phyloP scores from a whole-genome alignment of 306 rosid species.

The Betula pendula region DNA sequence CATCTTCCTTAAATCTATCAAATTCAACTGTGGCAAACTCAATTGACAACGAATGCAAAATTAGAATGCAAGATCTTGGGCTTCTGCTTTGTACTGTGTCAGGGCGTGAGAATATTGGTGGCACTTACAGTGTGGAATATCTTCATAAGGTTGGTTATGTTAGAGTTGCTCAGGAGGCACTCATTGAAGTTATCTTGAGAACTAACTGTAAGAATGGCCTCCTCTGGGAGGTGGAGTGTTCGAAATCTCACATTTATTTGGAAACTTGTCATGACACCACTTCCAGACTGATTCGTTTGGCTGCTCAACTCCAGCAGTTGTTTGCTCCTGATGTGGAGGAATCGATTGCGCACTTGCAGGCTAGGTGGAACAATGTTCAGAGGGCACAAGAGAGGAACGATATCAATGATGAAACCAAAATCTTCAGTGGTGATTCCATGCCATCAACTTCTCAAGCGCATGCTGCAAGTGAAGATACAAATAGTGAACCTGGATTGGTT shows the following conservation, averaged over 20 bases:
- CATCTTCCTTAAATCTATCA: constrained; percentile 75
- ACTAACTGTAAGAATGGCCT: constrained; percentile 72
- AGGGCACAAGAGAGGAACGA: constrained; percentile 62
- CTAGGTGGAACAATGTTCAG: constrained; percentile 82
- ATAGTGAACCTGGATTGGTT: constrained; percentile 44
- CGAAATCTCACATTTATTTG: constrained; percentile 63
- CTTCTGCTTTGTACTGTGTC: constrained; percentile 59
- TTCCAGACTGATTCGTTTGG: constrained; percentile 70
- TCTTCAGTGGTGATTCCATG: constrained; percentile 30
- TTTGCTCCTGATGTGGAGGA: constrained; percentile 98
- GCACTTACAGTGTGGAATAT: constrained; percentile 60
- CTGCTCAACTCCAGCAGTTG: constrained; percentile 80
- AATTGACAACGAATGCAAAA: constrained; percentile 47
- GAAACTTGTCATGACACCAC: constrained; percentile 91
- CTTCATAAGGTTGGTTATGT: constrained; percentile 74
- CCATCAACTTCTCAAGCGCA: constrained; percentile 46
- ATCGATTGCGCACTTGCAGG: constrained; percentile 86
- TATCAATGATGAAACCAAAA: constrained; percentile 37
- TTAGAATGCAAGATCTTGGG: constrained; percentile 77
- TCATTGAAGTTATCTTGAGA: constrained; percentile 75
- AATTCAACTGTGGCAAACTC: constrained; percentile 50
- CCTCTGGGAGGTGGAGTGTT: constrained; percentile 82
- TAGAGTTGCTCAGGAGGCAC: constrained; percentile 80
- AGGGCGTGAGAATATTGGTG: constrained; percentile 42
- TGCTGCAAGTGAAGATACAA: constrained; percentile 35